Evolutionary conservation across 306 rosid species (phyloP).

Genomic region (Astragalus glycyphyllos): DNA sequence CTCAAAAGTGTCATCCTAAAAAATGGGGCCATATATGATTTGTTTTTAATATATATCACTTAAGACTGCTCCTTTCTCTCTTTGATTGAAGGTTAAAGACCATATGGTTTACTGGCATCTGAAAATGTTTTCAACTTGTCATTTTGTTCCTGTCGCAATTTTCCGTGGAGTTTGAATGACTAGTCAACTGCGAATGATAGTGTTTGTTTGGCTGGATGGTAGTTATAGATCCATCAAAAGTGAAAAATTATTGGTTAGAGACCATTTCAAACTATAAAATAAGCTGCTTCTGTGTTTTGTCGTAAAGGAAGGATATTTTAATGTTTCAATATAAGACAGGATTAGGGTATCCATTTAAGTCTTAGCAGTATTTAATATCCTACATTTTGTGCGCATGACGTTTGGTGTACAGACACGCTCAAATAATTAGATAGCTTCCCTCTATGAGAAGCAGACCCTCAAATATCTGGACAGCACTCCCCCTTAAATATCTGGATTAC

Average conservation of each 20-base stretch:
- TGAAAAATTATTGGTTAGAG: slow-evolving; percentile 15
- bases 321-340: slow-evolving; percentile 21
- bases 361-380: not conserved
- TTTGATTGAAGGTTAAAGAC: too few species aligned
- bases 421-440: not conserved
- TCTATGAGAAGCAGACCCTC: too few species aligned
- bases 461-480: too few species aligned
- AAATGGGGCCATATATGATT: slow-evolving; percentile 12
- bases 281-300: slow-evolving; percentile 18
- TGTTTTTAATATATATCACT: slow-evolving; percentile 1
- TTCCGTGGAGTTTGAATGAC: not conserved
- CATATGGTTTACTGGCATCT: slow-evolving; percentile 10
- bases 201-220: slow-evolving; percentile 27
- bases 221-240: slow-evolving; percentile 24
- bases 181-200: not conserved
- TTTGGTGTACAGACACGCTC: not conserved
- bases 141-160: slow-evolving; percentile 20
- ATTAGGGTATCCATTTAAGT: not conserved
- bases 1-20: slow-evolving; percentile 23
- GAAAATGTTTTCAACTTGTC: not conserved
- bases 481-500: too few species aligned
- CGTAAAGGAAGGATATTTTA: not conserved
- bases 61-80: not conserved
- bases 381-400: not conserved
- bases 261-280: slow-evolving; percentile 1